Evolutionary conservation across 345 rosid species (phyloP).

Genomic region (Hypericum androsaemum): DNA sequence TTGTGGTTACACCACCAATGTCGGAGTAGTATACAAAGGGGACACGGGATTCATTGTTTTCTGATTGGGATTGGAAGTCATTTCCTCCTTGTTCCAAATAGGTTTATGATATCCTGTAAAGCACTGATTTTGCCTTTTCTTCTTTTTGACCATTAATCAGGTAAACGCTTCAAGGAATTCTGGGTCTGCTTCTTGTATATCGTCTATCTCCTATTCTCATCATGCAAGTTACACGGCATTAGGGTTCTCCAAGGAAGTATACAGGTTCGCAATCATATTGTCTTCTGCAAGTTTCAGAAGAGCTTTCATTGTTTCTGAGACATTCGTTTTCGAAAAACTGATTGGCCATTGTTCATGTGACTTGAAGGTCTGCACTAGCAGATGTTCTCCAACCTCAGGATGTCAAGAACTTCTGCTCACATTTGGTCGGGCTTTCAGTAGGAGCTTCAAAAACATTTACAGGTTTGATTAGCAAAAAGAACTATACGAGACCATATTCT

Average conservation of each 20-base stretch:
- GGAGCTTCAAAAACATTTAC: conserved; percentile 32
- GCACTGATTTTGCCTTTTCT: neutral
- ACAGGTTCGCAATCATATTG: conserved; percentile 29
- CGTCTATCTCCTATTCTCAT: conserved; percentile 23
- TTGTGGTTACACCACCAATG: too few relatives aligned
- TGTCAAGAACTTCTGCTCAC: conserved; percentile 49
- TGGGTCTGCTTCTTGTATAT: conserved; percentile 23
- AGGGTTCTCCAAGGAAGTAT: conserved; percentile 31
- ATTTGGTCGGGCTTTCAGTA: conserved; percentile 39
- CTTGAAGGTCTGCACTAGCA: conserved; percentile 51
- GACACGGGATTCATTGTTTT: too few relatives aligned
- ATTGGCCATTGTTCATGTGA: conserved; percentile 14
- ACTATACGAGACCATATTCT: neutral
- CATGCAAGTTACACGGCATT: conserved; percentile 21
- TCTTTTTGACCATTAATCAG: neutral
- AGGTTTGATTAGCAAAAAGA: conserved; percentile 30
- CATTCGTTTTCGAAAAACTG: conserved; percentile 7
- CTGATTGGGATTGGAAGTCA: too few relatives aligned
- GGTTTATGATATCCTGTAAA: too few relatives aligned
- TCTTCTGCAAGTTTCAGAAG: conserved; percentile 7
- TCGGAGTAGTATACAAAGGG: too few relatives aligned
- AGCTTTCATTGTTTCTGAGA: neutral
- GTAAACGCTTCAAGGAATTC: conserved; percentile 14
- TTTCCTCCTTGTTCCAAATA: too few relatives aligned
- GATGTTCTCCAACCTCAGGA: conserved; percentile 41